Base-by-base conservation (phyloP, 148 eudicot species). In the Dianthus caryophyllus region DNA sequence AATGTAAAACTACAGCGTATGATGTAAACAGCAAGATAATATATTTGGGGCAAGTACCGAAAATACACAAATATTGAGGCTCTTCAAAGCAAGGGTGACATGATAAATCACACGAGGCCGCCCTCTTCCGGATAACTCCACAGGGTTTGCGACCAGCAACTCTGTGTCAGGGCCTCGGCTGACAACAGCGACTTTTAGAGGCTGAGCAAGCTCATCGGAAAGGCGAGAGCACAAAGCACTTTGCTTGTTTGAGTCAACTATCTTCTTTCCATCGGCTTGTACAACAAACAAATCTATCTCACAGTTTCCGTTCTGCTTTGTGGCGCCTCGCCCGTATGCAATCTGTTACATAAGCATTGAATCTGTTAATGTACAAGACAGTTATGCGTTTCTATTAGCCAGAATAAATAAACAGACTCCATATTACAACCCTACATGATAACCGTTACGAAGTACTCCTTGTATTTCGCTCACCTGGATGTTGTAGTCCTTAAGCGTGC, bases 401-500 rank as follows among this genome's bases (percentile, higher is more conserved):
- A 59, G 6, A 30, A 6, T 29, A 8, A 18, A 59, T 22, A 41
- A 15, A 39, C 13, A 27, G 18, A 21, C 24, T 47, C 26, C 48
- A 59, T 31, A 17, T n/a, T 7, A 59, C 31, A 14, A 33, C n/a
- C n/a, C n/a, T n/a, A n/a, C n/a, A n/a, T n/a, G n/a, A n/a, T n/a
- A n/a, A n/a, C n/a, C n/a, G n/a, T n/a, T n/a, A n/a, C n/a, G n/a
- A n/a, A n/a, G n/a, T n/a, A n/a, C n/a, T 14, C 17, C 20, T 26
- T 36, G 65, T 17, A 27, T 55, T 48, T 22, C 20, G 30, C 36
- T 12, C 69, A 85, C 89, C 89, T 83, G 84, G 52, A 85, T 79
- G 64, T 80, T 84, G 70, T 81, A 89, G 68, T 93, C 98, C 73
- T 93, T 93, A 49, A 93, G 71, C 22, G 91, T 85, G 65, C 98